phyloP scores from a whole-genome alignment of 306 rosid species.

The Biancaea sappan region DNA sequence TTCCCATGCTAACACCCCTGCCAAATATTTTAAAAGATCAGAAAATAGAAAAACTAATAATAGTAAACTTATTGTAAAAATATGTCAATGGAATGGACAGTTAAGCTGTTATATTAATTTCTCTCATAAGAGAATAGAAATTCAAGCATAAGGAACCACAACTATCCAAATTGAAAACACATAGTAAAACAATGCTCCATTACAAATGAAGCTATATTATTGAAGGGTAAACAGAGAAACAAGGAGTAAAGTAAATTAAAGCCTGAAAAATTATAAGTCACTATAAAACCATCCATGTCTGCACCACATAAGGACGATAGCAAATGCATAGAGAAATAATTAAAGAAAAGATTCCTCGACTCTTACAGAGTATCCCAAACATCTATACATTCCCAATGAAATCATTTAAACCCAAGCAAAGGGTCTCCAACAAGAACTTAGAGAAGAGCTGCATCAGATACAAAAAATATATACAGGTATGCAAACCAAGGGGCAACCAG shows the following conservation, averaged over 20 bases:
- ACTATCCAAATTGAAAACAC: conserved; percentile 31
- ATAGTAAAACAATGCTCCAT: neutral
- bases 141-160: conserved; percentile 16
- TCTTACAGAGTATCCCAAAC: neutral
- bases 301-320: neutral
- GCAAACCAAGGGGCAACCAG: neutral
- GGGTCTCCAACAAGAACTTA: neutral
- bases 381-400: neutral
- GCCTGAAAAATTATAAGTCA: neutral
- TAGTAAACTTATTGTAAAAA: neutral
- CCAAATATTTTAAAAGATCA: conserved; percentile 25
- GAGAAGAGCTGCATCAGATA: neutral
- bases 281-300: neutral
- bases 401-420: neutral
- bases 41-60: neutral
- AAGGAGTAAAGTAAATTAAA: neutral
- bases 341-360: neutral
- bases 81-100: conserved; percentile 1
- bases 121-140: conserved; percentile 18
- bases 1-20: conserved; percentile 62
- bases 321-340: neutral
- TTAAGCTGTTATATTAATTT: conserved; percentile 4
- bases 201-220: neutral
- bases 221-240: neutral
- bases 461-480: neutral